Conservation (phyloP, 192 early-diverging fungal genomes). For the Kappamyces sp. region DNA sequence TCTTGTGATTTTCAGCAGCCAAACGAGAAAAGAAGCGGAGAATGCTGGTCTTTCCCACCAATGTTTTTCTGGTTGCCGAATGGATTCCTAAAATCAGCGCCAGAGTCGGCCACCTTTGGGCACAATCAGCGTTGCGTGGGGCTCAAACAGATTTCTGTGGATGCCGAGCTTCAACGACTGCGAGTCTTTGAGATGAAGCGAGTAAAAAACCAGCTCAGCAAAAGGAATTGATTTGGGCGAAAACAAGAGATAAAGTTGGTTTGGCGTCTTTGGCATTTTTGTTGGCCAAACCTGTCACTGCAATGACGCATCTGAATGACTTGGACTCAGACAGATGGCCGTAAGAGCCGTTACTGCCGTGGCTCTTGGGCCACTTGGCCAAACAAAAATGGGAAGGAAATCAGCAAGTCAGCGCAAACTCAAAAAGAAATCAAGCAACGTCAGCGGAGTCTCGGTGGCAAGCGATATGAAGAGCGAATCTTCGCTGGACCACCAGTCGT, state of each 20-base stretch:
- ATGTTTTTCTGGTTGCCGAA: slow-evolving; percentile 7
- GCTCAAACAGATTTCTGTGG: slow-evolving; percentile 10
- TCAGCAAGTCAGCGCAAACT: too few species aligned
- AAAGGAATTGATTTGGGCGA: slow-evolving; percentile 20
- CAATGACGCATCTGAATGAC: too few species aligned
- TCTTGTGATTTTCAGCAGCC: background rate
- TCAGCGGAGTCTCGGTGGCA: too few species aligned
- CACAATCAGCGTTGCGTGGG: slow-evolving; percentile 12
- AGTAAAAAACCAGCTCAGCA: slow-evolving; percentile 14
- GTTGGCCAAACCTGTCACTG: too few species aligned
- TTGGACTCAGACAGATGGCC: background rate
- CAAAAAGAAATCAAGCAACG: too few species aligned
- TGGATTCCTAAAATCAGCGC: background rate
- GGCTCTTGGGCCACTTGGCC: too few species aligned
- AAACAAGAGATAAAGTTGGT: slow-evolving; percentile 20
- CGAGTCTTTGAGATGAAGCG: background rate
- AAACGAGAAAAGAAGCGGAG: slow-evolving; percentile 22
- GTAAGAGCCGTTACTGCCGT: background rate
- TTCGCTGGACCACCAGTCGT: too few species aligned
- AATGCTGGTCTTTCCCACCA: slow-evolving; percentile 22
- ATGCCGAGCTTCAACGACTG: slow-evolving; percentile 17
- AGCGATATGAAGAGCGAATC: too few species aligned
- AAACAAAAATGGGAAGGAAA: too few species aligned
- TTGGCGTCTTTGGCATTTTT: slow-evolving; percentile 11
- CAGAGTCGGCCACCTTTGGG: slow-evolving; percentile 8